These are phyloP conservation scores for Furculomyces boomerangus DNA, from an alignment of 371 early-diverging fungal species.

Conservation along the genomic window DNA sequence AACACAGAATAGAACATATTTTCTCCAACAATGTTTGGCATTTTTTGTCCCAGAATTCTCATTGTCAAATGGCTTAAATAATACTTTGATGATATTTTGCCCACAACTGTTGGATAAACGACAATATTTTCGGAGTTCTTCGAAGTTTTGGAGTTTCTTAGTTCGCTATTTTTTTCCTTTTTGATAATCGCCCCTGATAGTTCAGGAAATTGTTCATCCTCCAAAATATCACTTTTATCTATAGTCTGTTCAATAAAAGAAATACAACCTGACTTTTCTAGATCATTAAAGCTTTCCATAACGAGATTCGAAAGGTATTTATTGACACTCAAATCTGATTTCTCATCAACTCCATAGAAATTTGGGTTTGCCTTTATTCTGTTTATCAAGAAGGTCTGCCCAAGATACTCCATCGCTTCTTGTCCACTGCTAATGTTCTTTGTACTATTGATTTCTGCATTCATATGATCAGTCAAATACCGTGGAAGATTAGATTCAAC, in stretches of 20 bases:
- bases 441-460: slow-evolving; percentile 71
- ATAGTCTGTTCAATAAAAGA: slow-evolving; percentile 1
- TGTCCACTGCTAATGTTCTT: slow-evolving; percentile 71
- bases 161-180: background rate
- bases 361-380: slow-evolving; percentile 82
- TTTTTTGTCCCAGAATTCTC: slow-evolving; percentile 32
- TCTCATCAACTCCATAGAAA: slow-evolving; percentile 79
- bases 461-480: slow-evolving; percentile 67
- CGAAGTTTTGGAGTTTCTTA: background rate
- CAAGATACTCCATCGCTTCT: slow-evolving; percentile 83
- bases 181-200: background rate
- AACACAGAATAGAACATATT: slow-evolving; percentile 37
- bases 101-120: slow-evolving; percentile 43
- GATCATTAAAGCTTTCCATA: slow-evolving; percentile 39
- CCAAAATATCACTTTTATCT: background rate
- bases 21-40: slow-evolving; percentile 9
- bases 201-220: background rate
- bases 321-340: slow-evolving; percentile 43
- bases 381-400: slow-evolving; percentile 88
- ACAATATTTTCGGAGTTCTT: slow-evolving; percentile 6
- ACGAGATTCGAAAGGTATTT: slow-evolving; percentile 55
- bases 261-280: slow-evolving; percentile 50
- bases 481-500: slow-evolving; percentile 66
- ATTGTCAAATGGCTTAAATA: slow-evolving; percentile 72
- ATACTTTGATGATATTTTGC: slow-evolving; percentile 74